A percentile compares a stretch with the other conserved stretches of the same genome.
These are phyloP conservation scores for Oryza australiensis DNA, from an alignment of 176 grass and related monocot species.

Conservation along the genomic window DNA sequence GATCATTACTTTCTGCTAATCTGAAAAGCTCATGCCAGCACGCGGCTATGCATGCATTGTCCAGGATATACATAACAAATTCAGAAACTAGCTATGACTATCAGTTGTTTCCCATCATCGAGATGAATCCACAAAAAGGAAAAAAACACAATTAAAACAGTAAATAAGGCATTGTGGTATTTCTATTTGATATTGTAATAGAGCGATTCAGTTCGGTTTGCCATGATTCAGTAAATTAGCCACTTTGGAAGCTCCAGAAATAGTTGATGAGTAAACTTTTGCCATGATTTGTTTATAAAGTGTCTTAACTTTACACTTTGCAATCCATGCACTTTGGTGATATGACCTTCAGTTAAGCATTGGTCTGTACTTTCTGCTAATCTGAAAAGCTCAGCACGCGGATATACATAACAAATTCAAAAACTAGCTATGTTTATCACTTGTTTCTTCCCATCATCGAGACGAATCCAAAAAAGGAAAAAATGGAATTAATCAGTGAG, in stretches of 20 bases:
- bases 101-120: too few relatives aligned
- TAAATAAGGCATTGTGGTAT: background rate
- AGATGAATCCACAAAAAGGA: too few relatives aligned
- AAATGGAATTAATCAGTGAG: too few relatives aligned
- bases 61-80: background rate
- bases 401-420: background rate
- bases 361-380: background rate
- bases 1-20: background rate
- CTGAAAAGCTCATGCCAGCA: background rate
- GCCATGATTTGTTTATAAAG: too few relatives aligned
- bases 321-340: background rate
- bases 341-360: background rate
- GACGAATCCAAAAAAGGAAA: too few relatives aligned
- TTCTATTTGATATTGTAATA: background rate
- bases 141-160: background rate
- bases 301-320: background rate
- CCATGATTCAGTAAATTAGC: too few relatives aligned
- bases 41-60: too few relatives aligned
- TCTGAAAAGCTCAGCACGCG: background rate
- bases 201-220: background rate
- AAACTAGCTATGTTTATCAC: background rate
- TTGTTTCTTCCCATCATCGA: too few relatives aligned
- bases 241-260: background rate
- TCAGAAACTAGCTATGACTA: background rate
- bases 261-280: too few relatives aligned